Conservation (phyloP, 2,329 filamentous ascomycete genomes). For the Aspergillus sclerotialis region DNA sequence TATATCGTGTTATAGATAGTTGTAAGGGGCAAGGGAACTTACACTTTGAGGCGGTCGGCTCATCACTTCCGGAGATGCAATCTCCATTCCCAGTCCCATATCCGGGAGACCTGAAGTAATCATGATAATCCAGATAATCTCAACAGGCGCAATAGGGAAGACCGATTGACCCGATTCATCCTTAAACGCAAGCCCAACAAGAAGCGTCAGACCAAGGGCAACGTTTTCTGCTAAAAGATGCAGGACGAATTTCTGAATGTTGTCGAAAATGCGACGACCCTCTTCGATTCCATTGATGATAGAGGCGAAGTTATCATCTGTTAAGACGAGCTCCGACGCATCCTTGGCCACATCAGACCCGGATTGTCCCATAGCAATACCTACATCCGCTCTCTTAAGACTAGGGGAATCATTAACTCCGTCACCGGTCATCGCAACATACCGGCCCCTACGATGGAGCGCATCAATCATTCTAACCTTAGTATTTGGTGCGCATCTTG, state of each 20-base stretch:
- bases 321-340: constrained; percentile 59
- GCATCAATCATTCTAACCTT: constrained; percentile 83
- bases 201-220: constrained; percentile 71
- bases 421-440: constrained; percentile 84
- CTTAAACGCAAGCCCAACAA: constrained; percentile 76
- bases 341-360: constrained; percentile 77
- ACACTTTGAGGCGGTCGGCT: constrained; percentile 63
- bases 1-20: not conserved
- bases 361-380: constrained; percentile 76
- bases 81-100: constrained; percentile 78
- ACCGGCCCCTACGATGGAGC: constrained; percentile 52
- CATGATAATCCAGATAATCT: constrained; percentile 95
- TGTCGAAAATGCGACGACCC: constrained; percentile 79
- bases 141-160: constrained; percentile 76
- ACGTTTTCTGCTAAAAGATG: constrained; percentile 76
- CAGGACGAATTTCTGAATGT: constrained; percentile 81
- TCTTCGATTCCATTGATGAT: constrained; percentile 80
- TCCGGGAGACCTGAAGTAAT: constrained; percentile 81
- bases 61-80: constrained; percentile 70
- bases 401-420: constrained; percentile 84
- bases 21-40: constrained; percentile 5
- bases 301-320: constrained; percentile 81
- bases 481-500: constrained; percentile 51
- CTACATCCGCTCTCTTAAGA: constrained; percentile 73
- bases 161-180: constrained; percentile 66